Base-by-base conservation (phyloP, 371 early-diverging fungal genomes). In the Circinella minor region DNA sequence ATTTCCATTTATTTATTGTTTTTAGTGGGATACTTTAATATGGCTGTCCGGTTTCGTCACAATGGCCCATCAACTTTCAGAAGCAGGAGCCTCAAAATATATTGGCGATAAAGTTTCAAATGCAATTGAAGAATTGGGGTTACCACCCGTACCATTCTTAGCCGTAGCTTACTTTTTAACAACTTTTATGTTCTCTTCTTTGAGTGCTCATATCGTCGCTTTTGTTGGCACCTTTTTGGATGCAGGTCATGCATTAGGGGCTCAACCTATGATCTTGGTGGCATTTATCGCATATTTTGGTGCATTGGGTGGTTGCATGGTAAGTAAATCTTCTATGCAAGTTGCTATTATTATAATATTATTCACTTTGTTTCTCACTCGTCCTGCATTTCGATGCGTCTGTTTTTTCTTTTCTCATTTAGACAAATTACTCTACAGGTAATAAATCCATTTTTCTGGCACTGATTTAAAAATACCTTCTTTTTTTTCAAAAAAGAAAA, bases 1-100 rank as follows among this genome's bases (percentile, higher is more conserved):
- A 15, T 17, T 17, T 55, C 27, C 27, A 27, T 57, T 57, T 34
- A 17, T 17, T 13, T 51, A 51, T 51, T 14, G 15, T 17, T 51
- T 15, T 51, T 63, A 84, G 86, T 94, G 94, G 94, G 94, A 94
- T 70, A 88, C 92, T 5, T 85, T 91, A 49, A 93, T 91, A 69
- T 94, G 94, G 94, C 78, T 94, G 3, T 89, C 90, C 18, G 91
- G 91, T 11, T 92, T 94, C 78, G 84, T 94, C 27, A 83, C 92
- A 0, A 88, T 94, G 63, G 93, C 92, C 54, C 87, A 89, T 65
- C 93, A 93, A 71, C 77, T 94, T 4, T 81, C 89, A 17, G 85
- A 82, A 20, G 81, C 91, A 6, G 92, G 92, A 9, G 82, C 93
- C 34, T 86, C 92, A 13, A 75, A 77, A 8, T 91, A 79, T 74